Evolutionary conservation across 257 asterid genomes (phyloP).

Genomic region (Striga asiatica): DNA sequence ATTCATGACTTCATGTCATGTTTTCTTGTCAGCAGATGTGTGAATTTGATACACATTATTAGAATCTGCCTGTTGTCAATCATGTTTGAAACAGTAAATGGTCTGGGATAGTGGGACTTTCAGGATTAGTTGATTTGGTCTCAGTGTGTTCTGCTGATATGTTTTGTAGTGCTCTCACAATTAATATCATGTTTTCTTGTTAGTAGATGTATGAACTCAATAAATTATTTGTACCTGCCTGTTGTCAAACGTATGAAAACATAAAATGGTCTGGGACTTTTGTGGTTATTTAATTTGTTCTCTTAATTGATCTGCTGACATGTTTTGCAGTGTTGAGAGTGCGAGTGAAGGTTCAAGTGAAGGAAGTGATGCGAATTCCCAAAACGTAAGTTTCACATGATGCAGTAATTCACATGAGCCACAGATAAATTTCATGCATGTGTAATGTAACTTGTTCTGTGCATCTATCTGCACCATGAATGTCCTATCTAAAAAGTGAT

Average conservation of each 20-base stretch:
- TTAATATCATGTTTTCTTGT: conserved; percentile 1
- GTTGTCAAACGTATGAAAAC: not conserved
- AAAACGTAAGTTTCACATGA: conserved; percentile 56
- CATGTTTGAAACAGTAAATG: too few relatives aligned
- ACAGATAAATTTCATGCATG: not conserved
- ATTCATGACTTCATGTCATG: too few relatives aligned
- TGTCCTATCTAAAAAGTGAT: not conserved
- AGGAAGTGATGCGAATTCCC: conserved; percentile 84
- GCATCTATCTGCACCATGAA: conserved; percentile 2
- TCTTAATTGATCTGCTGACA: conserved; percentile 4
- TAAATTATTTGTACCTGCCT: not conserved
- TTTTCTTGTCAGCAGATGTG: too few relatives aligned
- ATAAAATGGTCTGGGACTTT: not conserved
- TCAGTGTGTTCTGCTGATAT: too few relatives aligned
- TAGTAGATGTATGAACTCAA: not conserved
- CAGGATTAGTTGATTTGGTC: too few relatives aligned
- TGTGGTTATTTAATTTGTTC: conserved; percentile 6
- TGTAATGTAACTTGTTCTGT: conserved; percentile 5
- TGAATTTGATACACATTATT: too few relatives aligned
- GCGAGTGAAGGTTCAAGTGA: conserved; percentile 85
- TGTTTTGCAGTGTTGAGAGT: conserved; percentile 69
- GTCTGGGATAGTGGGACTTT: too few relatives aligned
- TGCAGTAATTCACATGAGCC: not conserved
- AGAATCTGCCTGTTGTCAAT: too few relatives aligned
- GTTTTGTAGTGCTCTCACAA: too few relatives aligned